phyloP scores from a whole-genome alignment of 129 eudicot genomes.

The Scalesia atractyloides region DNA sequence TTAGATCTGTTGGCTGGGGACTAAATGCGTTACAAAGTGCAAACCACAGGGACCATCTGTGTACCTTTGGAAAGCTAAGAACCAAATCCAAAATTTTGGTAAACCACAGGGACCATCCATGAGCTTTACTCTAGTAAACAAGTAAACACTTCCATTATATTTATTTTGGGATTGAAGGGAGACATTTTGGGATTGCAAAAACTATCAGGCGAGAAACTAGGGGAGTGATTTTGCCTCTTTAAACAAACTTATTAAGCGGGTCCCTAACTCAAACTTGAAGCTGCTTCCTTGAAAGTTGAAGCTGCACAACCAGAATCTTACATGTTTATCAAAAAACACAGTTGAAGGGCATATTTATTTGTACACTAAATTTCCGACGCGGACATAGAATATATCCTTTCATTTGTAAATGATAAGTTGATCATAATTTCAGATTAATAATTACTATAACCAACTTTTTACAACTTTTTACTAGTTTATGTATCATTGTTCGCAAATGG shows the following conservation, averaged over 20 bases:
- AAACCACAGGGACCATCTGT: no score
- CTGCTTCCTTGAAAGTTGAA: conserved; percentile 33
- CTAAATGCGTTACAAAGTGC: no score
- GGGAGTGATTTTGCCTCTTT: conserved; percentile 20
- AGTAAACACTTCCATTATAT: not conserved
- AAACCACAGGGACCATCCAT: no score
- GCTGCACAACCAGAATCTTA: conserved; percentile 32
- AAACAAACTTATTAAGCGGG: conserved; percentile 6
- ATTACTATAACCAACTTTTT: not conserved
- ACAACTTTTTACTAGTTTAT: not conserved
- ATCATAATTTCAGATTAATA: not conserved
- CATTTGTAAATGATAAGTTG: not conserved
- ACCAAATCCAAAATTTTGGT: no score
- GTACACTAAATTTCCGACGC: not conserved
- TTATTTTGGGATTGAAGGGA: conserved; percentile 20
- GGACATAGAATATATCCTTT: not conserved
- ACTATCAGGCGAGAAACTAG: conserved; percentile 9
- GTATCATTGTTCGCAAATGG: not conserved
- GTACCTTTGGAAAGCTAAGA: no score
- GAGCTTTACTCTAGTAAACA: no score
- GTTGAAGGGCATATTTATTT: conserved; percentile 8
- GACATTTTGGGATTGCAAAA: not conserved
- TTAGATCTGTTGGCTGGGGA: no score
- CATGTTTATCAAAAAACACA: conserved; percentile 18
- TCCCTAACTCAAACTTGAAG: conserved; percentile 28